Percentiles rank a stretch among this genome's conserved stretches.
Evolutionary conservation across 768 basidiomycete genomes (phyloP).

Genomic region (Boletus patriciae): DNA sequence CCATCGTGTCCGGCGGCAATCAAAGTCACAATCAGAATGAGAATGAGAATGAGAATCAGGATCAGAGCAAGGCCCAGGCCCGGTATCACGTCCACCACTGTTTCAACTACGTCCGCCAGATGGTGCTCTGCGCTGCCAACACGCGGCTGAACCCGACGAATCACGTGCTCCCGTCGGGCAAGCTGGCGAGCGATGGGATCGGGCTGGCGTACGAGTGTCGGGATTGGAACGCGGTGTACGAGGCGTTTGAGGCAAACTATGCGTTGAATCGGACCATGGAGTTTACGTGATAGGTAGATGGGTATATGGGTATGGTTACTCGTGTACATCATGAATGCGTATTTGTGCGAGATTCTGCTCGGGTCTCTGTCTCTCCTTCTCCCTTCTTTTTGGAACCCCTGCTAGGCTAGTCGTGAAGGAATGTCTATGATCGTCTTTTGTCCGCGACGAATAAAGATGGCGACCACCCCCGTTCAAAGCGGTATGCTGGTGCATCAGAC

Average conservation of each 20-base stretch:
- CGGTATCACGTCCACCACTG: constrained; percentile 34
- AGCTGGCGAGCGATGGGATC: constrained; percentile 20
- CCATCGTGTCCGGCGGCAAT: constrained; percentile 8
- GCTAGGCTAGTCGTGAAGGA: background rate
- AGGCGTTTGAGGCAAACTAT: constrained; percentile 20
- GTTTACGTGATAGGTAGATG: constrained; percentile 6
- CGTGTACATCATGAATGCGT: background rate
- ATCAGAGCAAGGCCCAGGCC: background rate
- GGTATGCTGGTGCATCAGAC: background rate
- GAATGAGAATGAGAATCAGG: background rate
- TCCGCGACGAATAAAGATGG: background rate
- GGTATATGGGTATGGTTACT: background rate
- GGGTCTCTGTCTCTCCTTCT: background rate
- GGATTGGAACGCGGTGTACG: constrained; percentile 25
- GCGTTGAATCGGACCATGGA: constrained; percentile 22
- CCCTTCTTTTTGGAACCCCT: background rate
- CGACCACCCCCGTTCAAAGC: background rate
- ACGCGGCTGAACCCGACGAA: constrained; percentile 31
- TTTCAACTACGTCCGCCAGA: constrained; percentile 42
- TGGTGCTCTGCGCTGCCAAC: constrained; percentile 38
- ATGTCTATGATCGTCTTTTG: no score
- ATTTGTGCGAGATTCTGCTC: background rate
- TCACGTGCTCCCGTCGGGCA: constrained; percentile 11
- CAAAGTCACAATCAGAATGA: background rate
- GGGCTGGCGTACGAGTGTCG: constrained; percentile 22